A percentile compares a stretch with the other conserved stretches of the same genome.
Conservation (phyloP, 2,329 filamentous ascomycete genomes). For the Fusarium tjaetaba region DNA sequence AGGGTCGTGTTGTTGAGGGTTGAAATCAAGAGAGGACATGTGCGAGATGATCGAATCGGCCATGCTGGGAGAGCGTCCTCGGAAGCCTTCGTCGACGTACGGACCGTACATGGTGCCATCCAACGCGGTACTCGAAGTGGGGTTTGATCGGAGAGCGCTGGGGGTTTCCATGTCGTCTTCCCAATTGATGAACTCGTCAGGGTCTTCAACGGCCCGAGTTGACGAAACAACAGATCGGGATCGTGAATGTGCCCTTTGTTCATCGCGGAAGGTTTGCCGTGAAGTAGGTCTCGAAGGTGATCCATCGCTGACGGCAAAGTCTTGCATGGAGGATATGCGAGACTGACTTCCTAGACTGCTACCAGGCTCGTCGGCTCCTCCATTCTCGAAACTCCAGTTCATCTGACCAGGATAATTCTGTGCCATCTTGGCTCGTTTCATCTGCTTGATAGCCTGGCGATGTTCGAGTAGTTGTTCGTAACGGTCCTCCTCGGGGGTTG, state of each 20-base stretch:
- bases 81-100: slow-evolving; percentile 68
- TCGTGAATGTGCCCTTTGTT: slow-evolving; percentile 60
- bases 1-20: slow-evolving; percentile 67
- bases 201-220: slow-evolving; percentile 45
- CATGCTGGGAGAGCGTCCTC: slow-evolving; percentile 80
- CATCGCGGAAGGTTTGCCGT: slow-evolving; percentile 51
- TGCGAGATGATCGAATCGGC: slow-evolving; percentile 79
- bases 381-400: slow-evolving; percentile 88
- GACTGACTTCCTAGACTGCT: slow-evolving; percentile 53
- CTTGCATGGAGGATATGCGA: slow-evolving; percentile 55
- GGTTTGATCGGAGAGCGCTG: slow-evolving; percentile 62
- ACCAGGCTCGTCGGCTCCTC: slow-evolving; percentile 64
- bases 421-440: slow-evolving; percentile 66
- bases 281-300: slow-evolving; percentile 53
- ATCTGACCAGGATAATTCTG: slow-evolving; percentile 62
- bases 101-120: slow-evolving; percentile 83
- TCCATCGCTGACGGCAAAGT: slow-evolving; percentile 51
- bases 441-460: slow-evolving; percentile 65
- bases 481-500: slow-evolving; percentile 68
- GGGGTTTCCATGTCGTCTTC: slow-evolving; percentile 67
- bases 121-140: slow-evolving; percentile 66
- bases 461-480: slow-evolving; percentile 69
- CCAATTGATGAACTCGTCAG: slow-evolving; percentile 49
- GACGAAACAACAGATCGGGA: slow-evolving; percentile 58
- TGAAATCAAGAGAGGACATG: slow-evolving; percentile 73